A percentile compares a stretch with the other conserved stretches of the same genome.
These are phyloP conservation scores for Apostasia shenzhenica DNA, from an alignment of 106 monocot genomes.

Conservation along the genomic window DNA sequence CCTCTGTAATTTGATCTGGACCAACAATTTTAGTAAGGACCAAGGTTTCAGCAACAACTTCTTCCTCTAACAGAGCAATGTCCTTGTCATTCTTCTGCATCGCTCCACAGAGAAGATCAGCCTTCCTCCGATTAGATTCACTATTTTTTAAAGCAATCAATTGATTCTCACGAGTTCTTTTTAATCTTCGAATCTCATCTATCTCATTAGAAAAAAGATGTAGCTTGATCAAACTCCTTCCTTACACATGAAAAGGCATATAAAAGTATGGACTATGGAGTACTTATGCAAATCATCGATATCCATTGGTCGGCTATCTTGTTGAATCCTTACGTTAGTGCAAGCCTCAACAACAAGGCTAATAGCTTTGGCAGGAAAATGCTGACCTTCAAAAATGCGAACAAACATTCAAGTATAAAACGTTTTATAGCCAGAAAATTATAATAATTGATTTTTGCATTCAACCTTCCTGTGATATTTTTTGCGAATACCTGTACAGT, in stretches of 20 bases:
- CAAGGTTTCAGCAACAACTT: constrained; percentile 51
- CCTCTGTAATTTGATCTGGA: constrained; percentile 92
- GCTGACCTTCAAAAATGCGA: constrained; percentile 37
- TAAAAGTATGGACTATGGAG: not conserved
- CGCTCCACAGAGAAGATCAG: constrained; percentile 69
- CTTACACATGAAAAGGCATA: constrained; percentile 24
- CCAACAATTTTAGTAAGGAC: constrained; percentile 87
- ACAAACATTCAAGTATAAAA: not conserved
- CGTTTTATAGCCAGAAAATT: not conserved
- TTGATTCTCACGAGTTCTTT: constrained; percentile 47
- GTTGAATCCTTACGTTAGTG: constrained; percentile 66
- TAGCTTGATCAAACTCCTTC: constrained; percentile 45
- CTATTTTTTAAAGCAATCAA: constrained; percentile 37
- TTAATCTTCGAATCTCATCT: constrained; percentile 67
- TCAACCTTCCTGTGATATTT: constrained; percentile 40
- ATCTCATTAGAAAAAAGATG: constrained; percentile 29
- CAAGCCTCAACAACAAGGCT: constrained; percentile 95
- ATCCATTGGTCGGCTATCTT: constrained; percentile 26
- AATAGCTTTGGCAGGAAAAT: constrained; percentile 91
- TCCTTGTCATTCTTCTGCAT: constrained; percentile 70
- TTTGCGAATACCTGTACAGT: no score
- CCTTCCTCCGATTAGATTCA: constrained; percentile 52
- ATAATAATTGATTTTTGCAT: not conserved
- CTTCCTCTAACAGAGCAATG: constrained; percentile 66
- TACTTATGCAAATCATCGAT: constrained; percentile 27